Conservation (phyloP, 1,139 yeast species). For the Hansenula lynferdii region DNA sequence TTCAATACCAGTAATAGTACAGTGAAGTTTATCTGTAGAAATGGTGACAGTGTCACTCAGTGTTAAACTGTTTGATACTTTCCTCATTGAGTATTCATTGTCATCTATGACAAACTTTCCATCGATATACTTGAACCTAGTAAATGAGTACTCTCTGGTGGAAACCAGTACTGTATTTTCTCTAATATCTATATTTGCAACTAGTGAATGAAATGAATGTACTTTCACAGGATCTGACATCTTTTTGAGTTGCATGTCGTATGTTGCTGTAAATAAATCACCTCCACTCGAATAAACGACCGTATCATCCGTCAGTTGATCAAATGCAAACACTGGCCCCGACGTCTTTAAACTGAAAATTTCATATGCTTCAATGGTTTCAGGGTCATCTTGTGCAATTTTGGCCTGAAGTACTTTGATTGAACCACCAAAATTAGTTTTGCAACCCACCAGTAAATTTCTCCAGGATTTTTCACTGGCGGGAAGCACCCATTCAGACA, state of each 20-base stretch:
- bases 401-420: constrained; percentile 17
- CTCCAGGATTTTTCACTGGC: constrained; percentile 14
- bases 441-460: constrained; percentile 18
- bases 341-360: constrained; percentile 15
- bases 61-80: constrained; percentile 36
- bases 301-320: constrained; percentile 14
- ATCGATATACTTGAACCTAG: constrained; percentile 24
- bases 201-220: constrained; percentile 31
- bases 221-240: constrained; percentile 28
- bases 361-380: constrained; percentile 12
- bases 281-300: constrained; percentile 20
- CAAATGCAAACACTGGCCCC: constrained; percentile 22
- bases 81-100: constrained; percentile 35
- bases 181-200: constrained; percentile 31
- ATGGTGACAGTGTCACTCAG: constrained; percentile 24
- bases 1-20: constrained; percentile 28
- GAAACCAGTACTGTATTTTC: constrained; percentile 33
- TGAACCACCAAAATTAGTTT: constrained; percentile 13
- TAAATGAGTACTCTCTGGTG: constrained; percentile 34
- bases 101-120: constrained; percentile 13
- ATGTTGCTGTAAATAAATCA: constrained; percentile 33
- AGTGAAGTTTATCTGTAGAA: constrained; percentile 40
- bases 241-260: constrained; percentile 34
- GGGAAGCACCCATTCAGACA: constrained; percentile 19
- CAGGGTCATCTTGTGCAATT: constrained; percentile 2